Conservation (phyloP, 2,329 filamentous ascomycete genomes). For the Sporothrix humicola region DNA sequence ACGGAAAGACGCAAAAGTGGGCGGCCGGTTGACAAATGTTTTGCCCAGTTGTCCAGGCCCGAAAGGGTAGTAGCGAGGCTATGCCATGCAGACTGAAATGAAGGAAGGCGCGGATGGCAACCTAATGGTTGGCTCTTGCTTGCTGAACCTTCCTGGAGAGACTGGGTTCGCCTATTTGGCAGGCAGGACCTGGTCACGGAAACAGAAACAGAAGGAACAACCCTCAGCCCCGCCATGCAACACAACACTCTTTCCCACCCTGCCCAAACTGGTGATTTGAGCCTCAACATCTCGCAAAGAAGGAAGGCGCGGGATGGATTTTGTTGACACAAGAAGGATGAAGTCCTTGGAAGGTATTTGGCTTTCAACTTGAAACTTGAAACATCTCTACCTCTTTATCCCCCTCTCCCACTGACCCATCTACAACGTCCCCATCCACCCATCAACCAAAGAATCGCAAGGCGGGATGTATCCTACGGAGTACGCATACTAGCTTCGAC, state of each 20-base stretch:
- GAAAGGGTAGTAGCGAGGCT: slow-evolving; percentile 10
- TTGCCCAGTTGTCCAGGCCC: neutral
- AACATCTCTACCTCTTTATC: neutral
- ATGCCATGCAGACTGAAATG: slow-evolving; percentile 16
- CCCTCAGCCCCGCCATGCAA: slow-evolving; percentile 9
- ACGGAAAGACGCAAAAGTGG: too few relatives aligned
- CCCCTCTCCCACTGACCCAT: neutral
- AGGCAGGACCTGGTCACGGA: neutral
- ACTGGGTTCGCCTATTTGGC: too few relatives aligned
- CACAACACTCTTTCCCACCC: neutral
- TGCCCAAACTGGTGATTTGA: slow-evolving; percentile 10
- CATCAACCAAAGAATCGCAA: neutral
- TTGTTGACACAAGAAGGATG: too few relatives aligned
- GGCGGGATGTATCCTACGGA: neutral
- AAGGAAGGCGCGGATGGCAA: neutral
- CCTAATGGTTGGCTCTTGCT: too few relatives aligned
- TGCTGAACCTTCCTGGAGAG: too few relatives aligned
- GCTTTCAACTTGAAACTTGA: neutral
- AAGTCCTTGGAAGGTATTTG: neutral
- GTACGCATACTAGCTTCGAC: neutral
- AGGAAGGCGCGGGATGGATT: too few relatives aligned
- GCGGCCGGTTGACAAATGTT: neutral
- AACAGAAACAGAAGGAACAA: neutral
- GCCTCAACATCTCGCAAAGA: neutral
- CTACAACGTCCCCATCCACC: neutral